phyloP scores from a whole-genome alignment of 2,329 filamentous ascomycete genomes.

The Pestalotiopsis sp. region DNA sequence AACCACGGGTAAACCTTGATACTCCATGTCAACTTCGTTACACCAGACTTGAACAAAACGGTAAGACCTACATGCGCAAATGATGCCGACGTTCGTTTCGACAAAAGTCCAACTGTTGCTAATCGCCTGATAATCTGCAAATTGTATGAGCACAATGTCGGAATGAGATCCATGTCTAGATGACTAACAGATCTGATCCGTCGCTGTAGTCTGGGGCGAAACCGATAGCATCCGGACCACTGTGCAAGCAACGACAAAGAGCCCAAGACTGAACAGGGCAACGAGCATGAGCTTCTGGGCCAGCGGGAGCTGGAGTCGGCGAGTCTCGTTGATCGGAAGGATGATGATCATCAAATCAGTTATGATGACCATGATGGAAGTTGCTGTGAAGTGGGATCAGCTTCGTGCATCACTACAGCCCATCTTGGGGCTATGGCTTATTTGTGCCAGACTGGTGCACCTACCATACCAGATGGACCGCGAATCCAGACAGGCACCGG shows the following conservation, averaged over 20 bases:
- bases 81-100: constrained; percentile 19
- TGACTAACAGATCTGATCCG: constrained; percentile 4
- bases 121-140: constrained; percentile 19
- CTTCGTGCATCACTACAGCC: neutral
- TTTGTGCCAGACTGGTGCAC: neutral
- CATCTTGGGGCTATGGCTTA: neutral
- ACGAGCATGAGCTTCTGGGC: neutral
- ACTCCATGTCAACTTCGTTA: neutral
- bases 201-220: constrained; percentile 7
- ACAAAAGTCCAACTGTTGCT: constrained; percentile 23
- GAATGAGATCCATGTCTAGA: neutral
- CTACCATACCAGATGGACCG: constrained; percentile 5
- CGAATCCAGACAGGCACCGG: neutral
- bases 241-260: constrained; percentile 6
- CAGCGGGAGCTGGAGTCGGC: constrained; percentile 15
- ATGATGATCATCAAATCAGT: constrained; percentile 20
- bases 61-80: constrained; percentile 19
- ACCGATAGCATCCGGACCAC: constrained; percentile 5
- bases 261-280: constrained; percentile 6
- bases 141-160: neutral
- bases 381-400: constrained; percentile 1
- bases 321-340: constrained; percentile 19
- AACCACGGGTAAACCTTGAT: neutral
- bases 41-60: neutral
- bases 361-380: constrained; percentile 17